These are phyloP conservation scores for Solanum medicagineum DNA, from an alignment of 257 asterid genomes.

Conservation along the genomic window DNA sequence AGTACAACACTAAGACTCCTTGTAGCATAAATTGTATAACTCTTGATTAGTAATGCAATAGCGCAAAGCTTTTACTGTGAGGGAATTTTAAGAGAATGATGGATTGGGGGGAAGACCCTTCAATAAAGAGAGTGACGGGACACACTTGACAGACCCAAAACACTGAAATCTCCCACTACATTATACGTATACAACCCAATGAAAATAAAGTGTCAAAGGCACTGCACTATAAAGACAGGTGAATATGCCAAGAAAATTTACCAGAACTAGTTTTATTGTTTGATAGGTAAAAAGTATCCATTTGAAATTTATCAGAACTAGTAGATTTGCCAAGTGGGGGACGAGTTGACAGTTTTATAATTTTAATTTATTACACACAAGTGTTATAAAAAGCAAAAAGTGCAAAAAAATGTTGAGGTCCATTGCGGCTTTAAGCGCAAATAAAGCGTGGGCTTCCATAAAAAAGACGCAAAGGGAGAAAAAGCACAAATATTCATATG, in stretches of 20 bases:
- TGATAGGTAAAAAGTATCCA: background rate
- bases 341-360: background rate
- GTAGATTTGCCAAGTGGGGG: background rate
- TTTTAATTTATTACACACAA: background rate
- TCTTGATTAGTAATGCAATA: background rate
- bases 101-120: background rate
- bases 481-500: too few relatives aligned
- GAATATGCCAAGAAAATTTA: background rate
- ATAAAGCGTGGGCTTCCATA: too few relatives aligned
- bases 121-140: background rate
- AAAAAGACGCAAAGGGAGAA: too few relatives aligned
- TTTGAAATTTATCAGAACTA: background rate
- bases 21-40: background rate
- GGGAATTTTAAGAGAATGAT: background rate
- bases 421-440: too few relatives aligned
- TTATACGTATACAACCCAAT: background rate
- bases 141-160: background rate
- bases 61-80: background rate
- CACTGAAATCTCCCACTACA: background rate
- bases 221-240: background rate
- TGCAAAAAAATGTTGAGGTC: too few relatives aligned
- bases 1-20: background rate
- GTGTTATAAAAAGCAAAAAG: too few relatives aligned
- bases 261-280: background rate
- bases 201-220: background rate